Percentiles rank a stretch among this genome's conserved stretches.
phyloP scores from a whole-genome alignment of 148 eudicot genomes.

The Spergularia marina region DNA sequence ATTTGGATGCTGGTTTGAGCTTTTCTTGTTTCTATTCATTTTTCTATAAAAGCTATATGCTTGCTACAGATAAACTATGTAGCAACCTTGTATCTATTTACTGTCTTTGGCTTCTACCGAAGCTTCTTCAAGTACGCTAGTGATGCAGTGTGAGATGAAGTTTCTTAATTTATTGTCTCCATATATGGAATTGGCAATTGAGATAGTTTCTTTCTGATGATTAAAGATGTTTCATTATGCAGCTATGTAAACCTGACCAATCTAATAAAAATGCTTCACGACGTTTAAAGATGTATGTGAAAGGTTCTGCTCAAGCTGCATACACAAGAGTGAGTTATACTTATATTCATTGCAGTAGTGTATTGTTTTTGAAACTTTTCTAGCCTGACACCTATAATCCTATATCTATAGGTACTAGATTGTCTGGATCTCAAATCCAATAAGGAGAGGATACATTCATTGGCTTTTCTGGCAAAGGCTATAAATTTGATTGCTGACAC shows the following conservation, averaged over 20 bases:
- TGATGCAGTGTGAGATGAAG: not conserved
- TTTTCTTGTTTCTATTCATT: not conserved
- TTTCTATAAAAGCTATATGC: not conserved
- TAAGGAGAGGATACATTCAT: conserved; percentile 46
- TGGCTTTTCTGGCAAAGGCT: conserved; percentile 65
- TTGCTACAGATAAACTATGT: not conserved
- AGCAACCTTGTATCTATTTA: not conserved
- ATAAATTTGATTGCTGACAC: conserved; percentile 55
- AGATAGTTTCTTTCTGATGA: conserved; percentile 13
- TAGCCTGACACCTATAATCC: not conserved
- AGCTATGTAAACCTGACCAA: conserved; percentile 43
- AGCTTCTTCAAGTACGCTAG: not conserved
- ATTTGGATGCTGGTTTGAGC: not conserved
- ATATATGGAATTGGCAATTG: conserved; percentile 8
- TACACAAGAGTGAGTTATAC: conserved; percentile 56
- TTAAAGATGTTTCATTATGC: conserved; percentile 28
- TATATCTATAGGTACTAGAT: conserved; percentile 41
- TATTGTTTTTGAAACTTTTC: not conserved
- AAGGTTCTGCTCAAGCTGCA: conserved; percentile 64
- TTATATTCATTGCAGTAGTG: not conserved
- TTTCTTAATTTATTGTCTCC: not conserved
- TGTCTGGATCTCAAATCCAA: conserved; percentile 42
- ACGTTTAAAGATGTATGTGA: conserved; percentile 49
- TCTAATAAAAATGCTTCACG: conserved; percentile 30
- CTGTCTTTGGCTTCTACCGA: not conserved